A percentile compares a stretch with the other conserved stretches of the same genome.
Evolutionary conservation across 2,329 filamentous ascomycete species (phyloP).

Genomic region (Chrysoporthe cubensis): DNA sequence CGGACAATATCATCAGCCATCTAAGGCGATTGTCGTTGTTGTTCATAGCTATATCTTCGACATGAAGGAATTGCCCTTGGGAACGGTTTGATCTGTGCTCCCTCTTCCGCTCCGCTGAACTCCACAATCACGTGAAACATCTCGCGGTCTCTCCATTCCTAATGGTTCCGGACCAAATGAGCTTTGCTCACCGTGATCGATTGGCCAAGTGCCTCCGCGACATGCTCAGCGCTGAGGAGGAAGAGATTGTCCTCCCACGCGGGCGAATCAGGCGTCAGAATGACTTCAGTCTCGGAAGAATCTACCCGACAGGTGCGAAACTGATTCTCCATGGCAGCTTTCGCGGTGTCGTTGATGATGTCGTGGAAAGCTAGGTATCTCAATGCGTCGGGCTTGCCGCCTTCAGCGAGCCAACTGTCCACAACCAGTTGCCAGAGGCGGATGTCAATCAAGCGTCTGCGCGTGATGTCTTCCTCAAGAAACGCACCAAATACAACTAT

Average conservation of each 20-base stretch:
- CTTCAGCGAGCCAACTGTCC: background rate
- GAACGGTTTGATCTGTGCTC: background rate
- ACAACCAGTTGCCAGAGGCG: conserved; percentile 6
- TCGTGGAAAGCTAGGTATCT: background rate
- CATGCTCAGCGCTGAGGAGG: background rate
- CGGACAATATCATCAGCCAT: background rate
- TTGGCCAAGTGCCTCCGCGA: background rate
- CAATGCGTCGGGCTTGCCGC: background rate
- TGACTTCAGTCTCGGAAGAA: background rate
- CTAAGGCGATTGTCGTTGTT: background rate
- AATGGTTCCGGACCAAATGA: background rate
- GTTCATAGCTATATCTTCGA: background rate
- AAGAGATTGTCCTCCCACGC: background rate
- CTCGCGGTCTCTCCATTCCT: background rate
- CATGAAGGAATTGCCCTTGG: background rate
- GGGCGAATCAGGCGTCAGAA: background rate
- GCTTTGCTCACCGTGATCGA: background rate
- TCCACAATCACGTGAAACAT: background rate
- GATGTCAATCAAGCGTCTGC: background rate
- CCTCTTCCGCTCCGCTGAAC: background rate
- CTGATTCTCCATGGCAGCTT: background rate
- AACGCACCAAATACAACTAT: background rate
- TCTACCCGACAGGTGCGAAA: background rate
- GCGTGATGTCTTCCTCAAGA: background rate
- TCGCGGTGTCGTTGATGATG: background rate